Conservation (phyloP, 805 yeast species). For the Wickerhamomyces chambardii region DNA sequence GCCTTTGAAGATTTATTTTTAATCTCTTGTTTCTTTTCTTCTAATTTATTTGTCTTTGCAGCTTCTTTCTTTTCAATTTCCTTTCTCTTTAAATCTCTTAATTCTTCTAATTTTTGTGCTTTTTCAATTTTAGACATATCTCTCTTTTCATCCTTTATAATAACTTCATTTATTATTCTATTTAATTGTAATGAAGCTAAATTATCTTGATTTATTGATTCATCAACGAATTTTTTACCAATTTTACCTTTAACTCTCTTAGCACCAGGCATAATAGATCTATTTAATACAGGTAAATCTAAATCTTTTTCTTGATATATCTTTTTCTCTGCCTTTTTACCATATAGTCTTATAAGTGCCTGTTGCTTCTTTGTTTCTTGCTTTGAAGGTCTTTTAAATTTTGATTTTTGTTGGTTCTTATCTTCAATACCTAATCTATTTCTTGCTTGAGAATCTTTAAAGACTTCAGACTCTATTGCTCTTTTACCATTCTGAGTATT, state of each 20-base stretch:
- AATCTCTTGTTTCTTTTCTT: conserved; percentile 69
- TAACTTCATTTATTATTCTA: conserved; percentile 71
- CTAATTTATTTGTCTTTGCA: conserved; percentile 57
- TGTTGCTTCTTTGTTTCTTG: conserved; percentile 56
- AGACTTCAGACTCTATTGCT: conserved; percentile 56
- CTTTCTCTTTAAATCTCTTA: conserved; percentile 76
- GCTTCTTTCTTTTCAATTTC: conserved; percentile 84
- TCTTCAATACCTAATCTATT: conserved; percentile 43
- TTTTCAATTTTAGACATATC: conserved; percentile 88
- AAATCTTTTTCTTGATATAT: conserved; percentile 68
- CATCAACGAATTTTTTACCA: conserved; percentile 72
- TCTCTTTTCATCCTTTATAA: conserved; percentile 68
- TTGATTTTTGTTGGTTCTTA: conserved; percentile 43
- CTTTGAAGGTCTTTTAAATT: conserved; percentile 38
- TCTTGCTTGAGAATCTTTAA: conserved; percentile 57
- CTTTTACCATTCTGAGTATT: conserved; percentile 44
- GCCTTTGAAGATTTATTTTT: conserved; percentile 66
- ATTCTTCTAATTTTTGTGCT: conserved; percentile 80
- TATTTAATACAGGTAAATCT: conserved; percentile 71
- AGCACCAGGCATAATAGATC: conserved; percentile 81
- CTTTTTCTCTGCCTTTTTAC: conserved; percentile 38
- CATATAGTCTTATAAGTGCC: conserved; percentile 56
- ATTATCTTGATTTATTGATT: conserved; percentile 22
- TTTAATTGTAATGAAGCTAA: conserved; percentile 47
- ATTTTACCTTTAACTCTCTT: conserved; percentile 74